Evolutionary conservation across 805 yeast genomes (phyloP).

Genomic region (Wickerhamiella alocasiicola): DNA sequence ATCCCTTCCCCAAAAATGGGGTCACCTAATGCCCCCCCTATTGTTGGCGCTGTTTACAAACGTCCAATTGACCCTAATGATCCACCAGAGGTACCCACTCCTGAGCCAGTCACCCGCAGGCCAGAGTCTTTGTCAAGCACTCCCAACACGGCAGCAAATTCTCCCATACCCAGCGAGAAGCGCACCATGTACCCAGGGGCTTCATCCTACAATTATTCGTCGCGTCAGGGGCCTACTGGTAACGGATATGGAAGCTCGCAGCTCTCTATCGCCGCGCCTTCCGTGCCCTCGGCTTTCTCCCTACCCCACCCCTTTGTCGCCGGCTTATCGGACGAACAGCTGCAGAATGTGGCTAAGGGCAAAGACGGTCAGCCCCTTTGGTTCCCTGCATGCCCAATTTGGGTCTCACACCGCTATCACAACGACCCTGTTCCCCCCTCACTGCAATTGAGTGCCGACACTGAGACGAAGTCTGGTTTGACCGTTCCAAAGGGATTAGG

Average conservation of each 20-base stretch:
- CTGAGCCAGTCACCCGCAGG: conserved; percentile 28
- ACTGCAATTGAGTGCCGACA: conserved; percentile 18
- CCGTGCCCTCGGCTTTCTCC: conserved; percentile 21
- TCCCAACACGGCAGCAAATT: not conserved
- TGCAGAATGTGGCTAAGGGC: conserved; percentile 17
- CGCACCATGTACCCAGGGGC: not conserved
- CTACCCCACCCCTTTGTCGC: conserved; percentile 20
- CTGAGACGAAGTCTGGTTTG: conserved; percentile 15
- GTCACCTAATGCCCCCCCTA: conserved; percentile 82
- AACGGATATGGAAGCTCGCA: conserved; percentile 1
- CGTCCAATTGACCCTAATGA: conserved; percentile 66
- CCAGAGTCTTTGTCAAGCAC: conserved; percentile 16
- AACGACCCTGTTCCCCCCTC: conserved; percentile 19
- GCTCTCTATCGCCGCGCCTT: conserved; percentile 15
- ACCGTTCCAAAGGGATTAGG: conserved; percentile 36
- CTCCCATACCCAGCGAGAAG: conserved; percentile 1
- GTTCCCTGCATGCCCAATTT: conserved; percentile 23
- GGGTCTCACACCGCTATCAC: conserved; percentile 20
- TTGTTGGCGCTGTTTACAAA: conserved; percentile 79
- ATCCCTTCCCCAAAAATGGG: conserved; percentile 76
- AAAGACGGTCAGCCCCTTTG: conserved; percentile 21
- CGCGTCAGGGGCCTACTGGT: not conserved
- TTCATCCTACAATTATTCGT: conserved; percentile 2
- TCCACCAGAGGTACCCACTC: conserved; percentile 61
- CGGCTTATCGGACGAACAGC: conserved; percentile 15